Conservation (phyloP, 495 filamentous ascomycete species). For the Staphylotrichum tortipilum region DNA sequence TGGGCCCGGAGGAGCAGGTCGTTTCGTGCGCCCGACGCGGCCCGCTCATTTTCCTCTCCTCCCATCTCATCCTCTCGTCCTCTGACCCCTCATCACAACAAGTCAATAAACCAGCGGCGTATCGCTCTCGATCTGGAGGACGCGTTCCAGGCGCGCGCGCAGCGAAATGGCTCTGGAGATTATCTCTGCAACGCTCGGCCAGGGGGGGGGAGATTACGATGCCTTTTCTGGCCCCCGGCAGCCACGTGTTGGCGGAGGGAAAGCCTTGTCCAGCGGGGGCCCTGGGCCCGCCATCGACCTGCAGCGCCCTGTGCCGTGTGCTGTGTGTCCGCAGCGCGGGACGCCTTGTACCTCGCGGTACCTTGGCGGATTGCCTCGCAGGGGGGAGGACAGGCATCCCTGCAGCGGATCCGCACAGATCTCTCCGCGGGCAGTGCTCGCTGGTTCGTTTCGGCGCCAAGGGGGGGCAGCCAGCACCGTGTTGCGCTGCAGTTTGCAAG, state of each 20-base stretch:
- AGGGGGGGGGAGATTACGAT: conserved; percentile 30
- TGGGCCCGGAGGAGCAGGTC: too few species aligned
- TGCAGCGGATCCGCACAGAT: conserved; percentile 13
- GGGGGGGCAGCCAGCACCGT: too few species aligned
- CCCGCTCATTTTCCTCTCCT: background rate
- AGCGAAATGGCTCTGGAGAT: too few species aligned
- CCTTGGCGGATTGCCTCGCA: conserved; percentile 1
- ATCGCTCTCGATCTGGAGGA: too few species aligned
- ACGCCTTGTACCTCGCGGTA: conserved; percentile 15
- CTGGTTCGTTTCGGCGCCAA: too few species aligned
- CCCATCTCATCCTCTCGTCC: background rate
- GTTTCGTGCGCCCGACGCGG: too few species aligned
- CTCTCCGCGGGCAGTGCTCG: background rate
- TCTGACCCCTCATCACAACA: background rate
- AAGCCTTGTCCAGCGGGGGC: background rate
- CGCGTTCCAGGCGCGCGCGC: too few species aligned
- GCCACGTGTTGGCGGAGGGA: conserved; percentile 32
- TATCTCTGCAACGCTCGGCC: too few species aligned
- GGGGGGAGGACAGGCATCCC: background rate
- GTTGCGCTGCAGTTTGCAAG: too few species aligned
- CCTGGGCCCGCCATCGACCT: background rate
- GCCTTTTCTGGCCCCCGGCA: conserved; percentile 32
- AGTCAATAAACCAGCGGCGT: too few species aligned
- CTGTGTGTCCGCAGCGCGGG: conserved; percentile 3
- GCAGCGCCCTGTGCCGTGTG: conserved; percentile 7